Evolutionary conservation across 768 basidiomycete genomes (phyloP), one percentile per base, ranked within the genome.

Genomic region (Austroboletus eburneus): DNA sequence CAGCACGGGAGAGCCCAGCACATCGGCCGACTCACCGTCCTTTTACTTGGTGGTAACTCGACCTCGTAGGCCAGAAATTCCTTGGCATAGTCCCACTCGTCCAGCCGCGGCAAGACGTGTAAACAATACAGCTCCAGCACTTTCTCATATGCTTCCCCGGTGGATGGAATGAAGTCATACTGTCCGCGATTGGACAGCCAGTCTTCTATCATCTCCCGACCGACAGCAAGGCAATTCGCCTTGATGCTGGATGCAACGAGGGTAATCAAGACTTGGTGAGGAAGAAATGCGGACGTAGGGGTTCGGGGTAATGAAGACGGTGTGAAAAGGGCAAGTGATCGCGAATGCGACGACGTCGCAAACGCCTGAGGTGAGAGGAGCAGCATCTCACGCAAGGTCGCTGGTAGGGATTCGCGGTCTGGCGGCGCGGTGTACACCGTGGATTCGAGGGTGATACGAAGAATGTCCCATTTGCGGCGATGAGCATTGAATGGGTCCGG

Each of bases 401-500:
- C 66, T 0, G 86, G 85, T 13, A 86, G 63, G 17, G 50, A 39
- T 5, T 44, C n/a, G 23, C 53, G 52, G 42, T 66, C 62, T 17
- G 80, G 76, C 1, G 71, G 70, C 3, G 84, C 75, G 13, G 78
- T 63, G 57, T 85, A 88, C 22, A 87, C 66, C 1, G 83, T 87
- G 1, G 83, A 79, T 61, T 91, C 88, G 45, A 90, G 75, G 0
- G 88, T 91, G 51, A 92, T 84, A 21, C 90, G 77, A 7, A 92
- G 80, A 46, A 92, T 80, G 57, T 92, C 89, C 90, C 90, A 92
- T 69, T 90, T 91, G 46, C 82, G 73, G 16, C 89, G 79, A 39
- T 73, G 69, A 18, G 75, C 67, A 45, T 74, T 70, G 4, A 80
- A 70, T 3, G 56, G 39, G 48, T 81, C 81, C 34, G 57, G 53